These are phyloP conservation scores for Westerdykella sp. DNA, from an alignment of 2,329 filamentous ascomycete genomes.

Conservation along the genomic window DNA sequence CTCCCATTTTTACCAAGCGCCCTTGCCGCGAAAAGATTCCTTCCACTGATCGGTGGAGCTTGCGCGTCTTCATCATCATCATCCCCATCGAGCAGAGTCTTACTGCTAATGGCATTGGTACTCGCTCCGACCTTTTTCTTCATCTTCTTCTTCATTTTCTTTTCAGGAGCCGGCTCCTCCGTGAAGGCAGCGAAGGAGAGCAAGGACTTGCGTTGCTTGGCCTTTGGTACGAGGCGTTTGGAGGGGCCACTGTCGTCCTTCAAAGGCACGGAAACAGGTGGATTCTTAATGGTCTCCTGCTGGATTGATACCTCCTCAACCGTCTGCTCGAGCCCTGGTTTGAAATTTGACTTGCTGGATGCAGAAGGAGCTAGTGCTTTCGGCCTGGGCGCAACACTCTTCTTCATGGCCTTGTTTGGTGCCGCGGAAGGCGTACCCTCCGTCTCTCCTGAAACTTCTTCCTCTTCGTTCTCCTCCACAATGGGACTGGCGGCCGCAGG, in stretches of 20 bases:
- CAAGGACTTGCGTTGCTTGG: constrained; percentile 44
- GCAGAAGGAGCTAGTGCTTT: constrained; percentile 42
- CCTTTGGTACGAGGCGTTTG: constrained; percentile 24
- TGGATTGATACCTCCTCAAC: constrained; percentile 37
- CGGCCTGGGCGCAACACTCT: constrained; percentile 26
- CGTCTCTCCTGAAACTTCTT: constrained; percentile 18
- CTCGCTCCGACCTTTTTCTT: constrained; percentile 65
- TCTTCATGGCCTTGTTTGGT: constrained; percentile 25
- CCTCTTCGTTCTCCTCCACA: constrained; percentile 27
- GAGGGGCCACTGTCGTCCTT: constrained; percentile 30
- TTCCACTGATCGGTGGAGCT: constrained; percentile 30
- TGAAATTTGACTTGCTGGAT: constrained; percentile 42
- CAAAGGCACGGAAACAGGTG: constrained; percentile 23
- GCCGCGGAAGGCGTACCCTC: constrained; percentile 27
- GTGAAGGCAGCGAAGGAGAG: constrained; percentile 41
- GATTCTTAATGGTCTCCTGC: constrained; percentile 37
- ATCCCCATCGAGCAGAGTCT: constrained; percentile 63
- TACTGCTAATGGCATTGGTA: constrained; percentile 46
- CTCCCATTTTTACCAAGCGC: constrained; percentile 38
- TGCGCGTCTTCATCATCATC: constrained; percentile 28
- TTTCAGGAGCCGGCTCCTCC: constrained; percentile 35
- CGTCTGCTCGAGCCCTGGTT: constrained; percentile 40
- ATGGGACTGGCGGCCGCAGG: constrained; percentile 40
- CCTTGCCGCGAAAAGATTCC: constrained; percentile 34
- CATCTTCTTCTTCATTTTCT: constrained; percentile 49